Evolutionary conservation across 139 green algal genomes (phyloP).

Genomic region (Picochlorum sp.): DNA sequence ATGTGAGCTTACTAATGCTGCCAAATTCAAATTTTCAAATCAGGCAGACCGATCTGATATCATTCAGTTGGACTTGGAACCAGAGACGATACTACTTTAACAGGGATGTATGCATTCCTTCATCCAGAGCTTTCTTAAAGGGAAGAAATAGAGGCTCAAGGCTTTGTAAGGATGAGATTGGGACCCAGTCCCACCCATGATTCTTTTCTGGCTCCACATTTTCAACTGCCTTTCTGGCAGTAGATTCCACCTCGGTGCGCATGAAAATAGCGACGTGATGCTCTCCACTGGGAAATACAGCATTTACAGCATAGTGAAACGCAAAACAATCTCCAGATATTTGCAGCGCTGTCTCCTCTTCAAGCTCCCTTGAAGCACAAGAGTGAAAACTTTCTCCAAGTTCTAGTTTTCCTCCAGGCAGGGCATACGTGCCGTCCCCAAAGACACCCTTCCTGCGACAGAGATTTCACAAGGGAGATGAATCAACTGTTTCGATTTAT

Average conservation of each 20-base stretch:
- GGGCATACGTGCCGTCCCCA: slow-evolving; percentile 30
- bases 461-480: too few species aligned
- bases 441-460: slow-evolving; percentile 31
- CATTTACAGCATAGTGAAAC: slow-evolving; percentile 23
- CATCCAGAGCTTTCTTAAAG: too few species aligned
- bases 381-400: slow-evolving; percentile 32
- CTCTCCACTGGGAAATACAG: slow-evolving; percentile 9
- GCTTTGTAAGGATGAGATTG: too few species aligned
- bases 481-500: too few species aligned
- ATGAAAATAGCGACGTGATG: slow-evolving; percentile 56
- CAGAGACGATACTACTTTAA: too few species aligned
- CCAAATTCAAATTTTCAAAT: too few species aligned
- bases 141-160: slow-evolving; percentile 17
- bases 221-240: background rate
- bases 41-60: too few species aligned
- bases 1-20: too few species aligned
- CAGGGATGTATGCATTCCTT: too few species aligned
- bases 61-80: too few species aligned
- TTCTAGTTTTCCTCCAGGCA: slow-evolving; percentile 55
- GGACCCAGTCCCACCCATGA: slow-evolving; percentile 16
- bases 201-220: slow-evolving; percentile 16
- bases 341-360: slow-evolving; percentile 31
- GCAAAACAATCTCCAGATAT: background rate
- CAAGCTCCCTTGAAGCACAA: slow-evolving; percentile 36
- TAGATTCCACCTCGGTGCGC: slow-evolving; percentile 9